Base-by-base conservation (phyloP, 306 rosid genomes). In the Prinsepia uniflora region DNA sequence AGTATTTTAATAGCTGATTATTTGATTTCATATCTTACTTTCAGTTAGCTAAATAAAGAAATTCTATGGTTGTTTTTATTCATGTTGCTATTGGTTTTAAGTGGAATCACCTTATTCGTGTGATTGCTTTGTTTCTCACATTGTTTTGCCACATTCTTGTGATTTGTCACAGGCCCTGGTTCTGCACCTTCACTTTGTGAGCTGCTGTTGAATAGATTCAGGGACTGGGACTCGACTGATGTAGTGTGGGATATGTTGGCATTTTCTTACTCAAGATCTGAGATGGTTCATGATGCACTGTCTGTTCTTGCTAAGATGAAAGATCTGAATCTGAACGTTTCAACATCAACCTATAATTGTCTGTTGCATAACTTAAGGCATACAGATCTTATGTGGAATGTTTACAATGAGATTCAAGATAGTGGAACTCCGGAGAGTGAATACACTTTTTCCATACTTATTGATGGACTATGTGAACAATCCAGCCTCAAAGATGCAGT, bases 191-290 rank as follows among this genome's bases (percentile, higher is more conserved):
- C 68, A 36, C 61, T 24, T 24, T 24, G 30, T 24, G 86, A 76
- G 42, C 79, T 85, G 69, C 84, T 84, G 41, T 57, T 44, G 68
- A 40, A 40, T 75, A 75, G 55, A 36, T 84, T 84, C 75, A 39
- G 61, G 58, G 69, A 45, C 41, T 84, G 86, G 88, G 75, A 76
- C 60, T 78, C 78, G 6, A 79, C 56, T 81, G 6, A 42, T 70
- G 68, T 78, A 67, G 85, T 84, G 65, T 85, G 89, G 89, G 86
- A 85, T 80, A 56, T 36, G 20, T 67, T 85, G 78, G 89, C 81
- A 6, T 85, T 82, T 80, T 44, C 60, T 39, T 85, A 82, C 67
- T 77, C 81, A 0, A 82, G 76, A 80, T 49, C 17, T 58, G 79
- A 75, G 61, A 75, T 85, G 83, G 82, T 82, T 44, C 79, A 80